A percentile compares a stretch with the other conserved stretches of the same genome.
Conservation (phyloP, 2,329 filamentous ascomycete genomes). For the Stagonosporopsis tanaceti region DNA sequence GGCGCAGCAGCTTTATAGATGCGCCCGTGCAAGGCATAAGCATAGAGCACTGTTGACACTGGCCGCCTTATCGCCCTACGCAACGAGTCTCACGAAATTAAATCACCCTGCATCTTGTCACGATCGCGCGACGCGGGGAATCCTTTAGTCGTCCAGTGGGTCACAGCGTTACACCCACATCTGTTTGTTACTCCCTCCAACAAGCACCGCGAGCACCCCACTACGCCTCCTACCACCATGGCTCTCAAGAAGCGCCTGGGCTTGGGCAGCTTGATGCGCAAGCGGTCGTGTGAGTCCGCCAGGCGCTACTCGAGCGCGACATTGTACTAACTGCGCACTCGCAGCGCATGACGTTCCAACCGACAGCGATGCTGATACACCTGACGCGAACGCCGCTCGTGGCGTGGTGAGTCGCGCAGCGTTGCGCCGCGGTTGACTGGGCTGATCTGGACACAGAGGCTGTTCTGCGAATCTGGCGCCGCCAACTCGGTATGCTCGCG, state of each 20-base stretch:
- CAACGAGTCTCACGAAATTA: conserved; percentile 18
- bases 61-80: conserved; percentile 20
- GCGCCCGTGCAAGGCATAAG: conserved; percentile 16
- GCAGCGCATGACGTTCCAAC: conserved; percentile 40
- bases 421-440: conserved; percentile 8
- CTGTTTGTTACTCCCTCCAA: conserved; percentile 4
- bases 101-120: conserved; percentile 7
- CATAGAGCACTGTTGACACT: conserved; percentile 14
- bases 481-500: conserved; percentile 54
- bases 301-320: not conserved
- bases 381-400: conserved; percentile 70
- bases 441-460: conserved; percentile 62
- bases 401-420: conserved; percentile 66
- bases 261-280: conserved; percentile 47
- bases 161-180: not conserved
- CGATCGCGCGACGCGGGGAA: conserved; percentile 1
- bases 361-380: conserved; percentile 61
- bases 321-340: conserved; percentile 24
- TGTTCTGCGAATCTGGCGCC: conserved; percentile 80
- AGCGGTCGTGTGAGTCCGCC: conserved; percentile 35
- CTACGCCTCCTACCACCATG: conserved; percentile 35
- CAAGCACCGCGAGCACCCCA: conserved; percentile 9
- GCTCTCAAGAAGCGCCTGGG: conserved; percentile 51
- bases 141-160: not conserved
- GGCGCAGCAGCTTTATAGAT: conserved; percentile 25